A percentile compares a stretch with the other conserved stretches of the same genome.
These are phyloP conservation scores for Plasmodium malariae DNA, from an alignment of 169 alveolate species.

Conservation along the genomic window DNA sequence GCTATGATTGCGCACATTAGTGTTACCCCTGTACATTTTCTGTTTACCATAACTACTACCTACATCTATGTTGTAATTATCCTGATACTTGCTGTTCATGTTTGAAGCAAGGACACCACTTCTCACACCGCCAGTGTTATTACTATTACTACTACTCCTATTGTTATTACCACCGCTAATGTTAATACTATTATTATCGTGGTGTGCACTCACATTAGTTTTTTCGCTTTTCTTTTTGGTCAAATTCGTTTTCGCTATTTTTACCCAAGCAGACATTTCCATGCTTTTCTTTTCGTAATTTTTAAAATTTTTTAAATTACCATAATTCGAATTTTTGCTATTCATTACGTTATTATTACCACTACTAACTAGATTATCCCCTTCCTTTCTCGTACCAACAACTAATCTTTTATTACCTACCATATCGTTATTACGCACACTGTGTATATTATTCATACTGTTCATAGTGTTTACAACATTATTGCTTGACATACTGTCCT, in stretches of 20 bases:
- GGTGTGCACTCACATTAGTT: not conserved
- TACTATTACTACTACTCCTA: not conserved
- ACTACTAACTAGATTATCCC: not conserved
- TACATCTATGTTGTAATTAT: not conserved
- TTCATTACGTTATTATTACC: not conserved
- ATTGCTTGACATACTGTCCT: too few relatives aligned
- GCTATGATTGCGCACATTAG: not conserved
- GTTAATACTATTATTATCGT: not conserved
- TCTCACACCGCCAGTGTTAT: not conserved
- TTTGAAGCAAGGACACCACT: not conserved
- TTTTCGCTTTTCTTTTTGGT: slow-evolving; percentile 32
- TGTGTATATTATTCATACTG: too few relatives aligned
- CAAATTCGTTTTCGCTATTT: slow-evolving; percentile 59
- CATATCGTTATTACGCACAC: not conserved
- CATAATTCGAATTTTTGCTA: slow-evolving; percentile 30
- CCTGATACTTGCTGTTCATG: not conserved
- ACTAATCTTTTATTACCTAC: not conserved
- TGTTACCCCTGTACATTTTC: not conserved
- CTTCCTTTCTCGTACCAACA: not conserved
- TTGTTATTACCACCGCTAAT: not conserved
- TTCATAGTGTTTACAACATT: too few relatives aligned
- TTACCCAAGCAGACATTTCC: slow-evolving; percentile 70
- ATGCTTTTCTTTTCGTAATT: slow-evolving; percentile 47
- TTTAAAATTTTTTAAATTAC: slow-evolving; percentile 39
- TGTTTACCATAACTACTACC: slow-evolving; percentile 1